Base-by-base conservation (phyloP, 1,284 basidiomycete genomes). In the Austropuccinia psidii region DNA sequence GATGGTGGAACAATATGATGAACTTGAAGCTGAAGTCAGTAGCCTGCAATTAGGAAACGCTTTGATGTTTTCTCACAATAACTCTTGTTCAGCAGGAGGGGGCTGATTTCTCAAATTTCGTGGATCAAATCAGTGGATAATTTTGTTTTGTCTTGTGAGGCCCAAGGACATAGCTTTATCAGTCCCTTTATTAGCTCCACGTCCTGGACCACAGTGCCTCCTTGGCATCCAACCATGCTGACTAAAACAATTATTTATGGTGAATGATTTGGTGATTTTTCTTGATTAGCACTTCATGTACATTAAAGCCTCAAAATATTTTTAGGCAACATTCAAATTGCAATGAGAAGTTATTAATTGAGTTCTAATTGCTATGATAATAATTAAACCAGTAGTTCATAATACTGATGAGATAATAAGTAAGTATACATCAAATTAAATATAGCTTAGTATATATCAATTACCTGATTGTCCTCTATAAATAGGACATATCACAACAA, bases 31-130 rank as follows among this genome's bases (percentile, higher is more conserved):
- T 57, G 31, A 47, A 52, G 68, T 61, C 31, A 70, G 55, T 70
- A 11, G 35, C 52, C 19, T 57, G 9, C 27, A 57, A 11, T n/a
- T n/a, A n/a, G n/a, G n/a, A n/a, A n/a, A n/a, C n/a, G n/a, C n/a
- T n/a, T n/a, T n/a, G n/a, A 37, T 27, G 21, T 21, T 58, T n/a
- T 47, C 4, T 69, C 54, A 37, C 31, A 57, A 15, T n/a, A n/a
- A n/a, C 35, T 41, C 29, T n/a, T 29, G 27, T 41, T 58, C 37
- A 33, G 45, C 43, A 73, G 58, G 41, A 9, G 43, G 9, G 57
- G 68, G 21, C 52, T 50, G n/a, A 64, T 64, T 64, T 60, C 55
- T 45, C 55, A 60, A 60, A 55, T 62, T 35, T 73, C 50, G 13
- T 73, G 70, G 70, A 29, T 73, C 17, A 41, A 35, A 19, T 31